These are phyloP conservation scores for Hymenoscyphus fructigenus DNA, from an alignment of 2,329 filamentous ascomycete species.

Conservation along the genomic window DNA sequence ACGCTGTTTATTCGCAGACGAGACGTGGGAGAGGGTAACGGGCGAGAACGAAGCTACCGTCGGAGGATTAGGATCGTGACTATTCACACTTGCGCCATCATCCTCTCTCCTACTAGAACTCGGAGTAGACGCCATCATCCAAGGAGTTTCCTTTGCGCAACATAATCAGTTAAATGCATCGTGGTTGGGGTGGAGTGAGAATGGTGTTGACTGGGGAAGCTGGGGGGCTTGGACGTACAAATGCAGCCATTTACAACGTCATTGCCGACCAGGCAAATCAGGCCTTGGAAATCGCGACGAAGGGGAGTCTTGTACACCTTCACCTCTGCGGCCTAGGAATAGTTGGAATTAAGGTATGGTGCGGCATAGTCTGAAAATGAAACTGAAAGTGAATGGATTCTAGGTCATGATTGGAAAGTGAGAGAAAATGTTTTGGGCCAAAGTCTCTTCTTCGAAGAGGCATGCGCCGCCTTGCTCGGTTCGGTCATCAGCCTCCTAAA, in stretches of 20 bases:
- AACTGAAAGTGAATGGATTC: neutral
- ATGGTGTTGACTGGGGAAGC: conserved; percentile 8
- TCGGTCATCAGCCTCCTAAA: neutral
- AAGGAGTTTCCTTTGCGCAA: conserved; percentile 36
- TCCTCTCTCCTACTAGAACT: conserved; percentile 31
- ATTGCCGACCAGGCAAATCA: conserved; percentile 30
- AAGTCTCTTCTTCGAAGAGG: neutral
- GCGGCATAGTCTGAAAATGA: neutral
- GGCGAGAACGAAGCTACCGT: conserved; percentile 92
- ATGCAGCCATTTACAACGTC: conserved; percentile 39
- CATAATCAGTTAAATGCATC: conserved; percentile 16
- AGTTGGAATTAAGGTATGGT: neutral
- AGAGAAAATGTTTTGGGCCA: neutral
- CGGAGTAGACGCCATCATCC: conserved; percentile 38
- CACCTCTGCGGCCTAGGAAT: neutral
- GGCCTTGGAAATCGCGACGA: neutral
- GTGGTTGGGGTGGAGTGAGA: neutral
- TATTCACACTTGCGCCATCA: conserved; percentile 26
- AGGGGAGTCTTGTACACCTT: neutral
- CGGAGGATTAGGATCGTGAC: conserved; percentile 52
- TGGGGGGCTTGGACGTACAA: conserved; percentile 30
- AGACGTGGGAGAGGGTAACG: conserved; percentile 64
- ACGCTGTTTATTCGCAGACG: conserved; percentile 69
- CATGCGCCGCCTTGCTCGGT: neutral
- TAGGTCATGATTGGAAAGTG: neutral